Conservation (phyloP, 1,284 basidiomycete genomes). For the Ceratobasidium sp. region DNA sequence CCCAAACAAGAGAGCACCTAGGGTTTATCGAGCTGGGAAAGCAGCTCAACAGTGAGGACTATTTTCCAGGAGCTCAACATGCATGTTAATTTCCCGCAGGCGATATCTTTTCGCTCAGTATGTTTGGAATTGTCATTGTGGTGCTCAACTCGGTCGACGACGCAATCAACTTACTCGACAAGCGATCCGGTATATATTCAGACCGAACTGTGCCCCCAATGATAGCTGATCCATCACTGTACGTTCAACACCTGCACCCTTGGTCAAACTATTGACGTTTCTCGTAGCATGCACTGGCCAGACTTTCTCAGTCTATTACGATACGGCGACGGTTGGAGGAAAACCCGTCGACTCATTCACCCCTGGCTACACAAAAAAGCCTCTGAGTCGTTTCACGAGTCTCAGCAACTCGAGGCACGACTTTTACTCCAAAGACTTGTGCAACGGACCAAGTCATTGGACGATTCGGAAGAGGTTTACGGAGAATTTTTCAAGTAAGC, state of each 20-base stretch:
- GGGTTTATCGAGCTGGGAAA: slow-evolving; percentile 16
- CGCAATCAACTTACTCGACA: slow-evolving; percentile 11
- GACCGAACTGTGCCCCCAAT: slow-evolving; percentile 5
- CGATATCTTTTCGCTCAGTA: slow-evolving; percentile 19
- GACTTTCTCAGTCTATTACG: slow-evolving; percentile 14
- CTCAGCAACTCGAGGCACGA: slow-evolving; percentile 2
- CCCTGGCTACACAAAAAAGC: slow-evolving; percentile 24
- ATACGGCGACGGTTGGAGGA: slow-evolving; percentile 21
- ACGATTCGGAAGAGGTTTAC: slow-evolving; percentile 6
- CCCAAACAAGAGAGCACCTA: slow-evolving; percentile 2
- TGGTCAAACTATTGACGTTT: too few species aligned
- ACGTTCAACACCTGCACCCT: too few species aligned
- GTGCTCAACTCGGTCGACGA: not conserved
- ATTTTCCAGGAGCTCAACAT: too few species aligned
- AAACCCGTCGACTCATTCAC: slow-evolving; percentile 12
- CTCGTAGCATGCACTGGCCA: slow-evolving; percentile 8
- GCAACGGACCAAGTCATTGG: not conserved
- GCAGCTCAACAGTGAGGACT: not conserved
- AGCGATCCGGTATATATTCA: slow-evolving; percentile 18
- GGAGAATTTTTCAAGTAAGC: not conserved
- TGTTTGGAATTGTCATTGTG: slow-evolving; percentile 6
- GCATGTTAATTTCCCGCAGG: too few species aligned
- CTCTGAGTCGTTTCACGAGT: not conserved
- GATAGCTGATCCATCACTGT: slow-evolving; percentile 22
- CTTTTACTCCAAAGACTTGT: slow-evolving; percentile 7